A percentile compares a stretch with the other conserved stretches of the same genome.
Evolutionary conservation across 1,139 yeast species (phyloP).

Genomic region (Candida sojae): DNA sequence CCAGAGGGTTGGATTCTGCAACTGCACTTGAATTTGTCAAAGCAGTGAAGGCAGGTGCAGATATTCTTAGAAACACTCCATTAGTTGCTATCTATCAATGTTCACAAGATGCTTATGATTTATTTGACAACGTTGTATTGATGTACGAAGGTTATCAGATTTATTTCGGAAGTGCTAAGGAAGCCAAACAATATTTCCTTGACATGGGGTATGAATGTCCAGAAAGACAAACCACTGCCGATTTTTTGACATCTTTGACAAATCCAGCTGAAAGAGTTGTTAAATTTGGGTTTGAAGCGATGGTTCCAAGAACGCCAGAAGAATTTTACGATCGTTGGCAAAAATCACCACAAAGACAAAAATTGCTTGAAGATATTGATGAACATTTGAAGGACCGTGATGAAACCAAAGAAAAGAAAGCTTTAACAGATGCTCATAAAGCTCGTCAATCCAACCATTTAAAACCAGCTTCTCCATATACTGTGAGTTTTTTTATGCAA

Average conservation of each 20-base stretch:
- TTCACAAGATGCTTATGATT: slow-evolving; percentile 70
- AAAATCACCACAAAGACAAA: slow-evolving; percentile 19
- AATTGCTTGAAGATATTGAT: slow-evolving; percentile 20
- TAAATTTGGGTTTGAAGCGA: slow-evolving; percentile 43
- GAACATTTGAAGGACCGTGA: slow-evolving; percentile 14
- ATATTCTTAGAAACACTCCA: slow-evolving; percentile 58
- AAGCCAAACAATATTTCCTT: slow-evolving; percentile 58
- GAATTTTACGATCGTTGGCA: slow-evolving; percentile 28
- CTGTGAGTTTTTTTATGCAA: slow-evolving; percentile 68
- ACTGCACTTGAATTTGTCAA: slow-evolving; percentile 70
- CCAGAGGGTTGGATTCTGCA: slow-evolving; percentile 63
- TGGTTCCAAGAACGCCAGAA: slow-evolving; percentile 25
- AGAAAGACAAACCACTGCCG: slow-evolving; percentile 80
- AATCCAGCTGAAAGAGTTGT: slow-evolving; percentile 65
- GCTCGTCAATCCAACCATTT: slow-evolving; percentile 60
- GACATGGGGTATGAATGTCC: slow-evolving; percentile 69
- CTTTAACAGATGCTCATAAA: slow-evolving; percentile 45
- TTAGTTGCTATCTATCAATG: slow-evolving; percentile 83
- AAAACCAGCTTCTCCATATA: slow-evolving; percentile 61
- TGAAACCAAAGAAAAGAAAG: slow-evolving; percentile 10
- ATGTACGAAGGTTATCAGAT: slow-evolving; percentile 81
- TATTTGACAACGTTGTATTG: slow-evolving; percentile 74
- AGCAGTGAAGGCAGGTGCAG: slow-evolving; percentile 65
- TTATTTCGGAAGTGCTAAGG: slow-evolving; percentile 61
- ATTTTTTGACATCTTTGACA: slow-evolving; percentile 73